These are phyloP conservation scores for Colletotrichum coccodes DNA, from an alignment of 2,329 filamentous ascomycete genomes.

Conservation along the genomic window DNA sequence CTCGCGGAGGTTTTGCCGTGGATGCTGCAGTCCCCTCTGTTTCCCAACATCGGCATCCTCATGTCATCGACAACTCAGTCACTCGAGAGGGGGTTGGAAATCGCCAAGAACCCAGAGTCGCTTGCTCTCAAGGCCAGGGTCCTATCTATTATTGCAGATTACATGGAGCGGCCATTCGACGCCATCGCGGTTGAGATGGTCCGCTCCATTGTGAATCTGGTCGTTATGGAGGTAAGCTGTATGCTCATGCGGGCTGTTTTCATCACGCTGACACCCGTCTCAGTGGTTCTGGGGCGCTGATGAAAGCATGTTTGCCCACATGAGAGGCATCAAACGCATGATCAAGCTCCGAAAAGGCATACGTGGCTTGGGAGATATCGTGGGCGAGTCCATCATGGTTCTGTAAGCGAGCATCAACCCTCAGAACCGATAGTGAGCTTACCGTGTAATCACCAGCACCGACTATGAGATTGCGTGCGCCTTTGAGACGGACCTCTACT, in stretches of 20 bases:
- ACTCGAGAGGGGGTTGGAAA: conserved; percentile 33
- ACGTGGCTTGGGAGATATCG: conserved; percentile 37
- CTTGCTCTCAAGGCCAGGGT: conserved; percentile 39
- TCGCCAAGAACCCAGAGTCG: conserved; percentile 38
- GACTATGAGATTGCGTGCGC: conserved; percentile 44
- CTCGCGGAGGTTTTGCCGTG: conserved; percentile 39
- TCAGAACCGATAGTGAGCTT: not conserved
- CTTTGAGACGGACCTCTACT: conserved; percentile 41
- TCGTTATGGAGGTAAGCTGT: conserved; percentile 41
- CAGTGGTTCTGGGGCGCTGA: conserved; percentile 40
- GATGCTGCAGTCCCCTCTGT: conserved; percentile 43
- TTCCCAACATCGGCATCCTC: conserved; percentile 42
- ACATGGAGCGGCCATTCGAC: conserved; percentile 34
- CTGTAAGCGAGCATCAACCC: conserved; percentile 11
- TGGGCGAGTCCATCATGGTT: conserved; percentile 35
- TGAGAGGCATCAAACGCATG: conserved; percentile 44
- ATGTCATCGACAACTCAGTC: conserved; percentile 43
- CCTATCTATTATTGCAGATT: conserved; percentile 40
- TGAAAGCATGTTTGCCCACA: conserved; percentile 42
- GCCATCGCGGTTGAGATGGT: conserved; percentile 40
- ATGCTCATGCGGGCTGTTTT: not conserved
- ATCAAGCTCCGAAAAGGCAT: conserved; percentile 39
- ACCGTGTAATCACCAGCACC: conserved; percentile 33
- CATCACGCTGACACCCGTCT: not conserved
- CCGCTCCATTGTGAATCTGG: conserved; percentile 41